Percentiles rank a stretch among this genome's conserved stretches.
phyloP scores from a whole-genome alignment of 73 alveolate species.

The Paramecium biaurelia region DNA sequence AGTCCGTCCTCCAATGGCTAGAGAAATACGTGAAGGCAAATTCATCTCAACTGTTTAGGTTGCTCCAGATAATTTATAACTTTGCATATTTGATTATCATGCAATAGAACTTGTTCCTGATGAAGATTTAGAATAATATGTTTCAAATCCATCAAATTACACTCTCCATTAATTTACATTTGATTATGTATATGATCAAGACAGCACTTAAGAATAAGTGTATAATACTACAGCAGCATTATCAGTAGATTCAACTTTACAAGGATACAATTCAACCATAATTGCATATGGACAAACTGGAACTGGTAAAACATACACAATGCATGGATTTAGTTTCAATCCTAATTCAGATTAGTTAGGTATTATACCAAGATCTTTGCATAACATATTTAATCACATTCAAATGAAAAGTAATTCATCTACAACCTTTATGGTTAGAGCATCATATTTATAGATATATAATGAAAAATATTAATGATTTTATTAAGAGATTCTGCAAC shows the following conservation, averaged over 20 bases:
- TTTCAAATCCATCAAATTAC: constrained; percentile 25
- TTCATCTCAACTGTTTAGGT: constrained; percentile 81
- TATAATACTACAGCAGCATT: constrained; percentile 75
- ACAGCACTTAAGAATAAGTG: constrained; percentile 75
- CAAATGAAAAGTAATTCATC: constrained; percentile 65
- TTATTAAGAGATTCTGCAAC: constrained; percentile 53
- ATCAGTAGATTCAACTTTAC: constrained; percentile 75
- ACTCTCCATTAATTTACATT: constrained; percentile 79
- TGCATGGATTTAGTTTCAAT: constrained; percentile 83
- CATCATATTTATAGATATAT: constrained; percentile 84
- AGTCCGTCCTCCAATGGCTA: constrained; percentile 84
- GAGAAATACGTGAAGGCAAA: constrained; percentile 75
- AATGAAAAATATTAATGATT: constrained; percentile 87
- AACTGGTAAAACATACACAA: constrained; percentile 90
- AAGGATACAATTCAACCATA: constrained; percentile 80
- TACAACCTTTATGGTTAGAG: constrained; percentile 81
- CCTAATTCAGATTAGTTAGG: constrained; percentile 69
- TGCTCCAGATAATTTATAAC: constrained; percentile 69
- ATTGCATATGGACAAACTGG: constrained; percentile 91
- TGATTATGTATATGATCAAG: constrained; percentile 79
- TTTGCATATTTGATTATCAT: constrained; percentile 78
- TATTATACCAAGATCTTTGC: constrained; percentile 77
- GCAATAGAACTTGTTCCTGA: constrained; percentile 74
- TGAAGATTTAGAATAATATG: constrained; percentile 70
- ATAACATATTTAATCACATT: constrained; percentile 75